These are phyloP conservation scores for Gaertneriomyces semiglobifer DNA, from an alignment of 192 early-diverging fungal genomes.

Conservation along the genomic window DNA sequence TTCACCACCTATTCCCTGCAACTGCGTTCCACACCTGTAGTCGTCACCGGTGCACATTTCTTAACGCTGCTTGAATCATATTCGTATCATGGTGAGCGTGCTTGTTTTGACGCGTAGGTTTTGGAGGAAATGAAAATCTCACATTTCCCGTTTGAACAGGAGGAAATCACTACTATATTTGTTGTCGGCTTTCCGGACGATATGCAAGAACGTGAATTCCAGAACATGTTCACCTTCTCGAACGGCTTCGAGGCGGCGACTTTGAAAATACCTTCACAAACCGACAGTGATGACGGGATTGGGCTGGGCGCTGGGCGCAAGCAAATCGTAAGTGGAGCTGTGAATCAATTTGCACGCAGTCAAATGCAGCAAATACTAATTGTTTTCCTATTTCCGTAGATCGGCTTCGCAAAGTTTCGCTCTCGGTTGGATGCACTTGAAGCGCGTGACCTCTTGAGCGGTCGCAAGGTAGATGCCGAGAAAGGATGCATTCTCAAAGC, in stretches of 20 bases:
- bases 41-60: too few species aligned
- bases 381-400: conserved; percentile 50
- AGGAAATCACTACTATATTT: conserved; percentile 99
- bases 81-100: too few species aligned
- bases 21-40: too few species aligned
- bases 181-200: conserved; percentile 99
- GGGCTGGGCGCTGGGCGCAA: conserved; percentile 17
- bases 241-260: conserved; percentile 97
- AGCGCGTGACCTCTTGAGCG: conserved; percentile 88
- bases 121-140: too few species aligned
- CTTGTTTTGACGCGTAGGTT: too few species aligned
- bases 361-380: not conserved
- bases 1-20: too few species aligned
- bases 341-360: not conserved
- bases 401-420: conserved; percentile 98
- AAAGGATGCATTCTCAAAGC: conserved; percentile 84
- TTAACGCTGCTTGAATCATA: too few species aligned
- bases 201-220: conserved; percentile 98
- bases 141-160: conserved; percentile 25
- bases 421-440: conserved; percentile 85
- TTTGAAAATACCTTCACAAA: conserved; percentile 65
- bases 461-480: conserved; percentile 87
- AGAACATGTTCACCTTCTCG: conserved; percentile 99
- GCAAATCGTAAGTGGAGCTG: conserved; percentile 17
- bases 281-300: conserved; percentile 28